Evolutionary conservation across 2,329 filamentous ascomycete genomes (phyloP), one percentile per base, ranked within the genome.

Genomic region (Phyllosticta citriasiana): DNA sequence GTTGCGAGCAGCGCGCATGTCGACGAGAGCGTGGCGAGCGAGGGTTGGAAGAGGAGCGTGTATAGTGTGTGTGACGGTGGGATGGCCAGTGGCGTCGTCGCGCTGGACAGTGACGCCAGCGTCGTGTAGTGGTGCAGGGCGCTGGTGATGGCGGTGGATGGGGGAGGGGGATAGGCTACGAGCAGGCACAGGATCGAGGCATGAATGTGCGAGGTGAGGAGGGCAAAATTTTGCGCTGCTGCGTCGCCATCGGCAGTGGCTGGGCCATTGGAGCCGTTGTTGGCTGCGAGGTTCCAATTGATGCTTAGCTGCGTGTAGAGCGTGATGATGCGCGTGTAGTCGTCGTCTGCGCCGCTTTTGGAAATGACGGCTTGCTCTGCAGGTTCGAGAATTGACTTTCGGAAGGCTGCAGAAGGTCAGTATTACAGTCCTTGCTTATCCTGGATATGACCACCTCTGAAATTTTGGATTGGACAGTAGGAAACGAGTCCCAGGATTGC

Each of bases 31-130:
- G 82, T 82, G 19, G 81, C 80, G 14, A 85, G 77, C 2, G 84
- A 88, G 22, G 80, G 75, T 62, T 80, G 82, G 71, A 94, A 91
- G 64, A 86, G 78, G 50, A 94, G 77, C 9, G 80, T 80, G 73
- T 94, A 94, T 24, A 92, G 79, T 9, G 90, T 80, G 3, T 82
- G 77, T 1, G 85, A 79, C 0, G 86, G 80, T 0, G 89, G 90
- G 22, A 91, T 81, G 61, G 84, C 80, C 65, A 93, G 84, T 25
- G 84, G 83, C 51, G 90, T 79, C 25, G 65, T 24, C 5, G 66
- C 68, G 16, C 66, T 65, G 30, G 62, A 62, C 14, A 58, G 55
- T 1, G 50, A 55, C 40, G 78, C 74, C 5, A 84, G 78, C 59
- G 82, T 77, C 71, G 88, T 89, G 73, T 93, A 91, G 69, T 86